Conservation (phyloP, 257 asterid genomes). For the Mitragyna speciosa region DNA sequence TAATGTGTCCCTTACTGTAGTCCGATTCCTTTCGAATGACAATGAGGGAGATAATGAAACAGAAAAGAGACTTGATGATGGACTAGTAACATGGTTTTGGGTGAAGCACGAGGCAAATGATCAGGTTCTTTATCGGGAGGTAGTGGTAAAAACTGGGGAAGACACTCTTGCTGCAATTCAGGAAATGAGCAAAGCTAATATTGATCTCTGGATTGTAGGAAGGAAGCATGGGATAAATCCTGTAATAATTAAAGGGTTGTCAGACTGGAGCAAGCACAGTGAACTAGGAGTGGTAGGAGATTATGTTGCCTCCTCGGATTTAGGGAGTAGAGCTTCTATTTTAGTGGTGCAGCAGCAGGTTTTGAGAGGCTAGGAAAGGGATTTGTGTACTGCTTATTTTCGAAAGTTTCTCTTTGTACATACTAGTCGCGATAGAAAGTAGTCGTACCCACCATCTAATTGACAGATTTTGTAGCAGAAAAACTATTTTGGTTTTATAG, state of each 20-base stretch:
- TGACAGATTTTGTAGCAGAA: neutral
- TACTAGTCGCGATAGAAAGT: neutral
- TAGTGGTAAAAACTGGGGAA: constrained; percentile 67
- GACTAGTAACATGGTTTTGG: constrained; percentile 81
- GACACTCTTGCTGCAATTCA: constrained; percentile 69
- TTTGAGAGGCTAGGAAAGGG: constrained; percentile 49
- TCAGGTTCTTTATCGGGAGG: constrained; percentile 59
- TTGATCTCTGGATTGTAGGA: constrained; percentile 73
- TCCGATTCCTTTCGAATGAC: constrained; percentile 55
- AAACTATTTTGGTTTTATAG: neutral
- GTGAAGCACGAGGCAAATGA: constrained; percentile 68
- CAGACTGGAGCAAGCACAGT: constrained; percentile 49
- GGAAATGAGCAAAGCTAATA: constrained; percentile 39
- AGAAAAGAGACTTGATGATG: constrained; percentile 90
- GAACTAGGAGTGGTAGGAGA: constrained; percentile 86
- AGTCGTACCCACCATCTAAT: neutral
- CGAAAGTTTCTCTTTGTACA: constrained; percentile 10
- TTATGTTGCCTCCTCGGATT: constrained; percentile 53
- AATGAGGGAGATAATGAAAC: constrained; percentile 45
- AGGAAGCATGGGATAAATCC: constrained; percentile 67
- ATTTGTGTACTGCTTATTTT: neutral
- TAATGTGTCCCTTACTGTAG: constrained; percentile 44
- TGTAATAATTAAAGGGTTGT: constrained; percentile 54
- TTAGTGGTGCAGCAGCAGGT: constrained; percentile 75
- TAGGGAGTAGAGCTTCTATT: constrained; percentile 49